These are phyloP conservation scores for Aspergillus ochraceoroseus DNA, from an alignment of 2,329 filamentous ascomycete species.

Conservation along the genomic window DNA sequence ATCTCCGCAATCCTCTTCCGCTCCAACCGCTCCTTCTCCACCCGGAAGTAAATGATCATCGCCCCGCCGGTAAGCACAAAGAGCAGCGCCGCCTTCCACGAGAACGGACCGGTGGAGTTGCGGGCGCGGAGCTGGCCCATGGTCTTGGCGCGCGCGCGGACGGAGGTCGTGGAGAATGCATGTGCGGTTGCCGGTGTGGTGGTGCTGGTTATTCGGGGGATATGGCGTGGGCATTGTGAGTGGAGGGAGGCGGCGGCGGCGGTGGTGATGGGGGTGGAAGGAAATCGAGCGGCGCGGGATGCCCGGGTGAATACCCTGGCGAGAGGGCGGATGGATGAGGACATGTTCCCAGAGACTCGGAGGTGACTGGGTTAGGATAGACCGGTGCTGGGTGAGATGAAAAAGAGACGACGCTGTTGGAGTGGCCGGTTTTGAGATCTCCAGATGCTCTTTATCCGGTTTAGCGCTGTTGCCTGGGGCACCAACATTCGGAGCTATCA, in stretches of 20 bases:
- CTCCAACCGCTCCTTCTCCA: slow-evolving; percentile 87
- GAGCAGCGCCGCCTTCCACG: slow-evolving; percentile 80
- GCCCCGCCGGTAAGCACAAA: slow-evolving; percentile 74
- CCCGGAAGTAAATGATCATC: slow-evolving; percentile 85
- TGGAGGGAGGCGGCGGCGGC: background rate
- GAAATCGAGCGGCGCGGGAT: slow-evolving; percentile 12
- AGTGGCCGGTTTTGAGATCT: slow-evolving; percentile 13
- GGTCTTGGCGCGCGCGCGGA: slow-evolving; percentile 30
- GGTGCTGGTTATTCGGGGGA: slow-evolving; percentile 1
- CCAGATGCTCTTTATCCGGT: slow-evolving; percentile 19
- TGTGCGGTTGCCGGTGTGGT: slow-evolving; percentile 2
- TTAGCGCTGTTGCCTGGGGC: slow-evolving; percentile 20
- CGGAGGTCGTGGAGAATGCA: slow-evolving; percentile 30
- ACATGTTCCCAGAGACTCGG: no score
- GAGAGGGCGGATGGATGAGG: slow-evolving; percentile 26
- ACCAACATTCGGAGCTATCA: background rate
- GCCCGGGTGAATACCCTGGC: slow-evolving; percentile 16
- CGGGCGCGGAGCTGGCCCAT: slow-evolving; percentile 41
- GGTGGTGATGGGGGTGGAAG: slow-evolving; percentile 7
- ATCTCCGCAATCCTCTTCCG: slow-evolving; percentile 84
- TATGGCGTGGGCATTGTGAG: slow-evolving; percentile 4
- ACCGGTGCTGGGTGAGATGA: no score
- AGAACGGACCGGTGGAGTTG: slow-evolving; percentile 63
- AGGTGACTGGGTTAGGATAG: no score
- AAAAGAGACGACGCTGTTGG: no score